Percentiles rank a stretch among this genome's conserved stretches.
Evolutionary conservation across 768 basidiomycete species (phyloP).

Genomic region (Tephrocybe sp.): DNA sequence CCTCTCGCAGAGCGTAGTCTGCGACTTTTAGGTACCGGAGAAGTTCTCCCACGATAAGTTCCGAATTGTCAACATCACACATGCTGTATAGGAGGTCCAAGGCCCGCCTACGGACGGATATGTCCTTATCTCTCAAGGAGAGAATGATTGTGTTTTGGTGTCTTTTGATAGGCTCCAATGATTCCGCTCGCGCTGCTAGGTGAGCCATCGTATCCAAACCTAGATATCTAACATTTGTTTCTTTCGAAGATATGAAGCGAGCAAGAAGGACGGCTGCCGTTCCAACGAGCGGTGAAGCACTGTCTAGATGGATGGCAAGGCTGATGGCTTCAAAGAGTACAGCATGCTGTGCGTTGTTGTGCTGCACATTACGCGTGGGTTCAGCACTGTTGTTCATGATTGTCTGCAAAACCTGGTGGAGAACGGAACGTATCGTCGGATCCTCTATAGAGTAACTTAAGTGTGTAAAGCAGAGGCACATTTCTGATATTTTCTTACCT

Average conservation of each 20-base stretch:
- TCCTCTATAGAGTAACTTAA: conserved; percentile 58
- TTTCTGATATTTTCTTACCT: conserved; percentile 49
- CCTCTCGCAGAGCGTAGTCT: conserved; percentile 94
- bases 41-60: conserved; percentile 93
- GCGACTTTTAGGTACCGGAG: conserved; percentile 93
- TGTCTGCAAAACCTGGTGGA: conserved; percentile 84
- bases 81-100: conserved; percentile 97
- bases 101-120: conserved; percentile 91
- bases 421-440: conserved; percentile 67
- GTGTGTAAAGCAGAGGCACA: neutral
- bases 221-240: conserved; percentile 97
- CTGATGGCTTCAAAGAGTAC: conserved; percentile 98
- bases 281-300: conserved; percentile 83
- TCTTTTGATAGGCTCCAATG: conserved; percentile 88
- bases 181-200: conserved; percentile 91
- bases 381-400: conserved; percentile 92
- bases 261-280: conserved; percentile 91
- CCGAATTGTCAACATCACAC: conserved; percentile 98
- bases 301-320: conserved; percentile 94
- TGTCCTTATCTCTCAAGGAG: conserved; percentile 94
- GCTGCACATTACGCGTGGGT: conserved; percentile 91
- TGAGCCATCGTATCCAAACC: conserved; percentile 99
- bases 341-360: conserved; percentile 98
- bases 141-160: conserved; percentile 96
- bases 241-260: conserved; percentile 95